Base-by-base conservation (phyloP, 2,329 filamentous ascomycete species). In the Helotiales sp. region DNA sequence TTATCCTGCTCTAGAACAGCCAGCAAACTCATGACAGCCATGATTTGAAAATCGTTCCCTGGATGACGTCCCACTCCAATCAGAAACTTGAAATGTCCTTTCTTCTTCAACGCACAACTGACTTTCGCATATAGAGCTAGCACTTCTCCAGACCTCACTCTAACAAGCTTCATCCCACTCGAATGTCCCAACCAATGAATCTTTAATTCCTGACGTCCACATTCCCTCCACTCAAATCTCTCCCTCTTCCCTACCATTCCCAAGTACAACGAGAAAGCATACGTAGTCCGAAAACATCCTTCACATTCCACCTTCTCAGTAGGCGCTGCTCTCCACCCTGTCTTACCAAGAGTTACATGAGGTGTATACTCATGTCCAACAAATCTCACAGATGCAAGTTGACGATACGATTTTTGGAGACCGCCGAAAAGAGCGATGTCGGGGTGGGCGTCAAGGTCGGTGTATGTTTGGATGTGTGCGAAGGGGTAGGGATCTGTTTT, bases 1-100 rank as follows among this genome's bases (percentile, higher is more conserved):
- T 52, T 25, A n/a, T 44, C 36, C 27, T 19, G 17, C 36, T 52
- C 34, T n/a, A 52, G 22, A 9, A 52, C 31, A 3, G 25, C 27
- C 12, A 52, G 7, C 25, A 51, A 30, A 51, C 25, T 46, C 47
- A 51, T 51, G 19, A 31, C 54, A 48, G 38, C 33, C 54, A 56
- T 44, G 15, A 56, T 24, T 27, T 25, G 33, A 22, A 50, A 50
- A 25, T 46, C 54, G 15, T 44, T 44, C 12, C 40, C 40, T 24
- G 27, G 10, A 19, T 13, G 5, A 44, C 7, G 15, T 24, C 36
- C n/a, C 7, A 10, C n/a, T 24, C 36, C n/a, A 22, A 10, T 27
- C 6, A 51, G 25, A 51, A 51, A 51, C 31, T 7, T 38, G 19
- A 38, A 27, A n/a, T 51, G 36, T 33, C 48, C 48, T 1, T 7